These are phyloP conservation scores for Fragaria vesca DNA, from an alignment of 306 rosid genomes.

Conservation along the genomic window DNA sequence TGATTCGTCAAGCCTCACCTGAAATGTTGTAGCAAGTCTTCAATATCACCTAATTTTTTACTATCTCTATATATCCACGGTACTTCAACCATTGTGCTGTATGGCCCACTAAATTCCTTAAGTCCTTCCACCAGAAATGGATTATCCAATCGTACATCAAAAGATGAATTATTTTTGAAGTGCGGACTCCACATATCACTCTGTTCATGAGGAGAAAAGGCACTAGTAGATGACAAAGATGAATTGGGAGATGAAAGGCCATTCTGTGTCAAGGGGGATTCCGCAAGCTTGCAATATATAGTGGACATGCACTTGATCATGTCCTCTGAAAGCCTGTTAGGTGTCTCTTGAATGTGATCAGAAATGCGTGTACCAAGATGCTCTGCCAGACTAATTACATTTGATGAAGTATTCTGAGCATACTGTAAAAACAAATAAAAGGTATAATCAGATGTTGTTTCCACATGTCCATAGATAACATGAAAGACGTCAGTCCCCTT, in stretches of 20 bases:
- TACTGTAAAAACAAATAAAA: slow-evolving; percentile 49
- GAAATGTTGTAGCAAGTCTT: slow-evolving; percentile 80
- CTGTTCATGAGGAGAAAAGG: slow-evolving; percentile 71
- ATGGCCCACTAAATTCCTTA: slow-evolving; percentile 94
- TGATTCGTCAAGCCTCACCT: slow-evolving; percentile 43
- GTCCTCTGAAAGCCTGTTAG: slow-evolving; percentile 86
- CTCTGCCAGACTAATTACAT: slow-evolving; percentile 82
- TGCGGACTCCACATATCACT: slow-evolving; percentile 83
- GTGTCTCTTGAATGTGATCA: slow-evolving; percentile 68
- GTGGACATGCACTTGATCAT: slow-evolving; percentile 93
- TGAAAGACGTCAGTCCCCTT: not conserved
- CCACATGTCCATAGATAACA: not conserved
- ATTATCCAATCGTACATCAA: slow-evolving; percentile 74
- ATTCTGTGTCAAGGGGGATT: slow-evolving; percentile 62
- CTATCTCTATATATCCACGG: slow-evolving; percentile 80
- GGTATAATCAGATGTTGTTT: slow-evolving; percentile 31
- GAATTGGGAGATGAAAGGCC: slow-evolving; percentile 86
- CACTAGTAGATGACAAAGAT: slow-evolving; percentile 70
- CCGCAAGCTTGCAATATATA: slow-evolving; percentile 87
- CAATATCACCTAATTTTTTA: slow-evolving; percentile 63
- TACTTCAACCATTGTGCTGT: slow-evolving; percentile 97
- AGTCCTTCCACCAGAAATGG: slow-evolving; percentile 91
- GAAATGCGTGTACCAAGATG: slow-evolving; percentile 89
- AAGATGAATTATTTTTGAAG: slow-evolving; percentile 65
- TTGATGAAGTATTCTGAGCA: slow-evolving; percentile 62